These are phyloP conservation scores for Alternaria ventricosa DNA, from an alignment of 2,329 filamentous ascomycete species.

Conservation along the genomic window DNA sequence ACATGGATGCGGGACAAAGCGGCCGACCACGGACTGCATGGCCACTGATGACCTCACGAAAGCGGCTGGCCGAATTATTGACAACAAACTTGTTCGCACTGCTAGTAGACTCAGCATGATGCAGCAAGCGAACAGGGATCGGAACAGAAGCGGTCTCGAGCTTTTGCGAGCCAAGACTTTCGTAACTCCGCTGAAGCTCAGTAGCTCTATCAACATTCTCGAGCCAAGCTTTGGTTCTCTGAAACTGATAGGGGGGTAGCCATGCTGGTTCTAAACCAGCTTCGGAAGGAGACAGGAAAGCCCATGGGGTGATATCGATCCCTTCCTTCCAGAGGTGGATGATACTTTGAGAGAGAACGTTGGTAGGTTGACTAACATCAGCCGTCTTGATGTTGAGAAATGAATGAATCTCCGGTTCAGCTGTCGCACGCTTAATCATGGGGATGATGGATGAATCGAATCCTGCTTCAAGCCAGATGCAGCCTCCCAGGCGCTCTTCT, in stretches of 20 bases:
- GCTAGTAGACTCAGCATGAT: background rate
- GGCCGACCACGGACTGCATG: slow-evolving; percentile 22
- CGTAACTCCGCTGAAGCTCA: background rate
- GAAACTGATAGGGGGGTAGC: slow-evolving; percentile 43
- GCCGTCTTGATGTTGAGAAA: slow-evolving; percentile 5
- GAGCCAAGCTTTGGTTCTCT: slow-evolving; percentile 30
- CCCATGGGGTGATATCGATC: slow-evolving; percentile 48
- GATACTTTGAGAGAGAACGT: slow-evolving; percentile 35
- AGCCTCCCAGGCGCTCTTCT: slow-evolving; percentile 25
- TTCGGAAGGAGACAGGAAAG: slow-evolving; percentile 45
- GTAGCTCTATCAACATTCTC: slow-evolving; percentile 13
- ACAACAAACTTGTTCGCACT: slow-evolving; percentile 9
- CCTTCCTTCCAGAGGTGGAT: slow-evolving; percentile 52
- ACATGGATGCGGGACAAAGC: slow-evolving; percentile 27
- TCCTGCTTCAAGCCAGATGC: slow-evolving; percentile 33
- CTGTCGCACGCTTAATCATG: slow-evolving; percentile 41
- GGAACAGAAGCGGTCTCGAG: background rate
- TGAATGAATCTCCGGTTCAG: background rate
- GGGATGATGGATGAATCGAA: slow-evolving; percentile 27
- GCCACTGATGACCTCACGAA: slow-evolving; percentile 15
- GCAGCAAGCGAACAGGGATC: background rate
- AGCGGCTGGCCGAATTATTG: slow-evolving; percentile 16
- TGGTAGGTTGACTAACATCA: slow-evolving; percentile 12
- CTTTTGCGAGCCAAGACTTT: background rate
- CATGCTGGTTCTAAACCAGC: slow-evolving; percentile 4